Evolutionary conservation across 139 green algal species (phyloP).

Genomic region (Chlorokybus atmophyticus): DNA sequence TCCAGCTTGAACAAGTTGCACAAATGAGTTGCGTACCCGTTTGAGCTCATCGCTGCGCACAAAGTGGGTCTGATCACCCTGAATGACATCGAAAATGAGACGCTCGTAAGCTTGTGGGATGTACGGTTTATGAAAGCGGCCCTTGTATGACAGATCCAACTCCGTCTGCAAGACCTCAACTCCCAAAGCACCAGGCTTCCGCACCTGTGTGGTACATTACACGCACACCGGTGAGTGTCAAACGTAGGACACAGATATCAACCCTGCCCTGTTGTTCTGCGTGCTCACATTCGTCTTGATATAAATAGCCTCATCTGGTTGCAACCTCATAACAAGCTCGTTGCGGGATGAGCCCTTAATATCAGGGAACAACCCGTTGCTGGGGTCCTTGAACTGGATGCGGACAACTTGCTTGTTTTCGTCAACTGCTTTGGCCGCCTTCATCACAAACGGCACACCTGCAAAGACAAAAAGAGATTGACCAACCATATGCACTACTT

Average conservation of each 20-base stretch:
- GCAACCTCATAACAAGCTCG: constrained; percentile 83
- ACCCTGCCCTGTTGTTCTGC: background rate
- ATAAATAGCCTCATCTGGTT: constrained; percentile 83
- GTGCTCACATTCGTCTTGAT: constrained; percentile 44
- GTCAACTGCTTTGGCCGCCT: constrained; percentile 88
- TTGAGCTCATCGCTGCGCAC: constrained; percentile 48
- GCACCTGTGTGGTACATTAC: constrained; percentile 10
- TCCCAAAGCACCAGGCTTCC: constrained; percentile 28
- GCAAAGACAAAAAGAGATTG: no score
- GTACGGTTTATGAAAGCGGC: constrained; percentile 17
- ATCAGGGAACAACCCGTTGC: background rate
- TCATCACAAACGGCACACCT: constrained; percentile 30
- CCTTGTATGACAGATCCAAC: constrained; percentile 32
- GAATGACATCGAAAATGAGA: constrained; percentile 79
- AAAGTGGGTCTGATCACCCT: constrained; percentile 91
- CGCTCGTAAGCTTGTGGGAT: constrained; percentile 91
- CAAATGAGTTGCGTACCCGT: no score
- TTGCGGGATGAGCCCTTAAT: constrained; percentile 50
- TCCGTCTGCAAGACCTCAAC: constrained; percentile 29
- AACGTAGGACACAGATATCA: constrained; percentile 1
- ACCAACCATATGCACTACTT: no score
- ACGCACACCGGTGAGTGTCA: background rate
- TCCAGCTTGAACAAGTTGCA: no score
- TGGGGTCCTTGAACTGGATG: constrained; percentile 36
- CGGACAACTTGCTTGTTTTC: constrained; percentile 43